Evolutionary conservation across 176 grass and related monocot species (phyloP).

Genomic region (Lolium rigidum): DNA sequence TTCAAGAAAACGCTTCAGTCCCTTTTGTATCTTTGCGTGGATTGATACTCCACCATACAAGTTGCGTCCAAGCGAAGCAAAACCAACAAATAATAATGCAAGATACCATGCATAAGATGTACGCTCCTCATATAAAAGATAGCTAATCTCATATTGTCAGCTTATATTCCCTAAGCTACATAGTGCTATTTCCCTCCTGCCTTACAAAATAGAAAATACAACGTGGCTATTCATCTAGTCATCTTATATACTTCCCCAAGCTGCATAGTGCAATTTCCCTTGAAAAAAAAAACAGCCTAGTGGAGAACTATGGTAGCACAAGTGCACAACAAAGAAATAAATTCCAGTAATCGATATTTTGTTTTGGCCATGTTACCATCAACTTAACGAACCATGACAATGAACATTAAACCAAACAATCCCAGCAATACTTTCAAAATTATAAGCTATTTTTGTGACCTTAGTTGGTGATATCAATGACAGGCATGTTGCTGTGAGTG

Average conservation of each 20-base stretch:
- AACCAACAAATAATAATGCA: background rate
- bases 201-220: background rate
- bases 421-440: background rate
- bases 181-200: background rate
- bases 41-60: background rate
- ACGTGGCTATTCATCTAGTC: background rate
- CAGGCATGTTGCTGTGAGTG: background rate
- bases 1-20: background rate
- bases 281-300: background rate
- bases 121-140: background rate
- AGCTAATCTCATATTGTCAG: background rate
- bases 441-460: background rate
- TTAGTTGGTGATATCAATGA: background rate
- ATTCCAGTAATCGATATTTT: background rate
- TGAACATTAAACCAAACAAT: background rate
- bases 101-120: background rate
- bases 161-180: background rate
- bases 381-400: background rate
- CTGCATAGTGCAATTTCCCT: background rate
- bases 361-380: background rate
- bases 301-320: background rate
- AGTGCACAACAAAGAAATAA: background rate
- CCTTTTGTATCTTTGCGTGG: background rate
- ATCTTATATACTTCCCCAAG: background rate
- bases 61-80: background rate